Conservation (phyloP, 495 filamentous ascomycete genomes). For the Trichocladium uniseriatum region DNA sequence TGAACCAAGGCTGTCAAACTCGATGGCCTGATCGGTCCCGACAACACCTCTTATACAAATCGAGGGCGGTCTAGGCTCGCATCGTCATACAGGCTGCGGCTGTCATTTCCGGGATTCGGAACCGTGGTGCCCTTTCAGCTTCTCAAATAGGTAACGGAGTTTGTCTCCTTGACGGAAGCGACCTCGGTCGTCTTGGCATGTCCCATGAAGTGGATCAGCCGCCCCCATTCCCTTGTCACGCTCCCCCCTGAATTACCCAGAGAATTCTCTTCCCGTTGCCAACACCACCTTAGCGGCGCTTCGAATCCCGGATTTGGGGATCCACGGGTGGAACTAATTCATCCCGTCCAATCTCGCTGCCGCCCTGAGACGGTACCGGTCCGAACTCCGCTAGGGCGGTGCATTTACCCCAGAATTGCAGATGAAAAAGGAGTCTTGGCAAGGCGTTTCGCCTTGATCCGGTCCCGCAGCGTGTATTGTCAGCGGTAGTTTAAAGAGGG, state of each 20-base stretch:
- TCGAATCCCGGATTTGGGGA: neutral
- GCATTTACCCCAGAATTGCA: no score
- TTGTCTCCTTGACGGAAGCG: slow-evolving; percentile 7
- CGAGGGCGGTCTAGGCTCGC: neutral
- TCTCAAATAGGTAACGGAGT: slow-evolving; percentile 14
- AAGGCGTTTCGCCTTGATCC: no score
- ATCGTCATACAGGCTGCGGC: neutral
- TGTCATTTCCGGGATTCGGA: neutral
- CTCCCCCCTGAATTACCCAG: neutral
- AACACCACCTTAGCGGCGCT: neutral
- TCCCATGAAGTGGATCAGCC: neutral
- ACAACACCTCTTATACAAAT: neutral
- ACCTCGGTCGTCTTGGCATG: slow-evolving; percentile 5
- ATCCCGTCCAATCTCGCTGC: neutral
- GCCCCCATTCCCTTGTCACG: neutral
- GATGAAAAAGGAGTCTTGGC: no score
- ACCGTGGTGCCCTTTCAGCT: no score
- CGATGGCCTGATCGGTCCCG: neutral
- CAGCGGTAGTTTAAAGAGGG: no score
- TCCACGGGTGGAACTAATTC: neutral
- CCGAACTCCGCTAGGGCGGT: slow-evolving; percentile 3
- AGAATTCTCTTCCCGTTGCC: neutral
- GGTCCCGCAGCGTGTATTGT: no score
- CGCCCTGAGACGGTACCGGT: neutral
- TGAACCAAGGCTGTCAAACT: no score